These are phyloP conservation scores for Pseudovirgaria hyperparasitica DNA, from an alignment of 2,329 filamentous ascomycete species.

Conservation along the genomic window DNA sequence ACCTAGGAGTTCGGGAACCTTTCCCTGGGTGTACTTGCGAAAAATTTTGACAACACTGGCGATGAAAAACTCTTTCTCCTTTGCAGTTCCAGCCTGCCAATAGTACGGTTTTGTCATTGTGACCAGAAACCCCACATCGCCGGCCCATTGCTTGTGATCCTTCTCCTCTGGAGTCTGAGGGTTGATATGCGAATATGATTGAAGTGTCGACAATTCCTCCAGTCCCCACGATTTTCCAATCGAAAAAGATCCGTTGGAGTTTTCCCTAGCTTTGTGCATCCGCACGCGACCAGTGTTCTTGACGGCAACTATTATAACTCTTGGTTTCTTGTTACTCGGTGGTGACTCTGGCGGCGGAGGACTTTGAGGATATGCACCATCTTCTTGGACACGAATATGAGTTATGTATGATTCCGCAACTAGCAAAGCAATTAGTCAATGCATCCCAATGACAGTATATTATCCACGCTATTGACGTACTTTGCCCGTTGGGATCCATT, in stretches of 20 bases:
- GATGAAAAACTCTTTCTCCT: slow-evolving; percentile 98
- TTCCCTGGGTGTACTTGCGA: slow-evolving; percentile 86
- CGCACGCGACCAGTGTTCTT: slow-evolving; percentile 84
- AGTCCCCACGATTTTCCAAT: slow-evolving; percentile 98
- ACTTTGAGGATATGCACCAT: slow-evolving; percentile 65
- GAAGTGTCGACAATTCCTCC: slow-evolving; percentile 73
- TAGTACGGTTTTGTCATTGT: slow-evolving; percentile 91
- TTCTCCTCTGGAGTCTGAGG: slow-evolving; percentile 47
- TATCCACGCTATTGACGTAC: slow-evolving; percentile 40
- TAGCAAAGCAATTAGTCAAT: slow-evolving; percentile 20
- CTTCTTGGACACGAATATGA: slow-evolving; percentile 85
- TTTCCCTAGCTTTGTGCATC: slow-evolving; percentile 95
- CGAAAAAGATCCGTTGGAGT: slow-evolving; percentile 83
- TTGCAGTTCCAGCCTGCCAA: slow-evolving; percentile 84
- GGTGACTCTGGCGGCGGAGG: slow-evolving; percentile 73
- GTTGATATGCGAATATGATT: slow-evolving; percentile 59
- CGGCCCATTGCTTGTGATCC: slow-evolving; percentile 61
- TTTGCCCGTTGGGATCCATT: slow-evolving; percentile 71
- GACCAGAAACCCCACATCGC: slow-evolving; percentile 72
- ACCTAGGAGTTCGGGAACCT: slow-evolving; percentile 62
- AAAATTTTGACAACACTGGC: slow-evolving; percentile 93
- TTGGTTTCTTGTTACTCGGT: slow-evolving; percentile 67
- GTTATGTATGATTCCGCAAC: slow-evolving; percentile 94
- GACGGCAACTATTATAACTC: slow-evolving; percentile 87
- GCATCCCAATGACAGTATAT: slow-evolving; percentile 4